phyloP scores from a whole-genome alignment of 2,329 filamentous ascomycete genomes.

The Drechslera avenae region DNA sequence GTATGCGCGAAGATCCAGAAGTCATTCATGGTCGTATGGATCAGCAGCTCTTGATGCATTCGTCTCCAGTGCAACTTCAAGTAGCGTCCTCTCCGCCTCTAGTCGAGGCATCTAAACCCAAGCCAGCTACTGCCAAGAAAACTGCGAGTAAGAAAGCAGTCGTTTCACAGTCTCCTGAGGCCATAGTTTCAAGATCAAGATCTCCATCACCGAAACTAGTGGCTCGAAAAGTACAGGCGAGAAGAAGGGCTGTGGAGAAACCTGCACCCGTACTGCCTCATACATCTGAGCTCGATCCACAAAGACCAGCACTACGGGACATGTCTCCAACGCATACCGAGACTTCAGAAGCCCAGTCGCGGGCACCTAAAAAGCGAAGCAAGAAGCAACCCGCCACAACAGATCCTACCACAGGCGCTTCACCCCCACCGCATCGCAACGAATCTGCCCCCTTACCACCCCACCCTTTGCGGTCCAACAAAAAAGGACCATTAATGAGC shows the following conservation, averaged over 20 bases:
- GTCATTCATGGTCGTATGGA: slow-evolving; percentile 38
- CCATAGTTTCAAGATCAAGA: neutral
- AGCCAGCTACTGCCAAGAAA: slow-evolving; percentile 5
- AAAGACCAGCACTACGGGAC: slow-evolving; percentile 3
- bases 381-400: slow-evolving; percentile 3
- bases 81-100: slow-evolving; percentile 9
- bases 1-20: slow-evolving; percentile 34
- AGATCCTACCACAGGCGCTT: neutral
- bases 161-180: neutral
- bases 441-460: slow-evolving; percentile 23
- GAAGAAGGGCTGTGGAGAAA: slow-evolving; percentile 7
- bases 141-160: neutral
- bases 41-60: slow-evolving; percentile 28
- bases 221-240: neutral
- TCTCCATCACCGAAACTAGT: neutral
- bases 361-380: slow-evolving; percentile 11
- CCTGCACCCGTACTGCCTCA: slow-evolving; percentile 1
- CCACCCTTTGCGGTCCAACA: slow-evolving; percentile 25
- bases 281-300: neutral
- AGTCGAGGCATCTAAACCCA: neutral
- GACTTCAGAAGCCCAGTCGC: slow-evolving; percentile 10
- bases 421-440: slow-evolving; percentile 7
- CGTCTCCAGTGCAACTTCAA: slow-evolving; percentile 13
- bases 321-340: slow-evolving; percentile 12
- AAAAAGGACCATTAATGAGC: slow-evolving; percentile 31